Percentiles rank a stretch among this genome's conserved stretches.
These are phyloP conservation scores for cucumber (Cucumis sativus) DNA, from an alignment of 306 rosid genomes.

Conservation along the genomic window Cucumber_9930_V3 NC_026659.2:23222501-23223000, in stretches of 20 bases:
- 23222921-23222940: conserved; percentile 98
- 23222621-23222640: neutral
- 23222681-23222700: neutral
- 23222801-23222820: neutral
- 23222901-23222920: conserved; percentile 98
- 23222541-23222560: neutral
- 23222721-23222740: neutral
- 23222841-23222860: conserved; percentile 92
- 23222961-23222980: conserved; percentile 94
- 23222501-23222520: neutral
- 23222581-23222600: neutral
- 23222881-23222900: conserved; percentile 98
- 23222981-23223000: neutral
- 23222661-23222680: neutral
- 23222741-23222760: neutral
- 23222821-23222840: conserved; percentile 40
- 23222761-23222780: neutral
- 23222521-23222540: neutral
- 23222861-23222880: conserved; percentile 94
- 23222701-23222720: no score
- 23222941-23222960: conserved; percentile 97
- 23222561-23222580: neutral
- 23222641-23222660: neutral
- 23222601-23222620: neutral
- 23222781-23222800: neutral